These are phyloP conservation scores for Diaporthe humulicola DNA, from an alignment of 2,329 filamentous ascomycete genomes.

Conservation along the genomic window DNA sequence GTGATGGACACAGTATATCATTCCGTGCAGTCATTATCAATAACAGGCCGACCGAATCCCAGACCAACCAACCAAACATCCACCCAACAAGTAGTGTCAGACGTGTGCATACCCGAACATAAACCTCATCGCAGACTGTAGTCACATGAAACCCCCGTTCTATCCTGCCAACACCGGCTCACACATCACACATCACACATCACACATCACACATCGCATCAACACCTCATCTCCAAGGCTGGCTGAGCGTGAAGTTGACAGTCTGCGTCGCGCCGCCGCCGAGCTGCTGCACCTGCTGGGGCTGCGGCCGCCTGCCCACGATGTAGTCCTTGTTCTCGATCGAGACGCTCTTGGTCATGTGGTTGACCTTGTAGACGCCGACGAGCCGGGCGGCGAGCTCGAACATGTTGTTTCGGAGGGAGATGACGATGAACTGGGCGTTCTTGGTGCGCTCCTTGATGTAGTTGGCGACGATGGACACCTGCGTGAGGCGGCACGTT, in stretches of 20 bases:
- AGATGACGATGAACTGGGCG: slow-evolving; percentile 99
- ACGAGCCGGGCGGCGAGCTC: slow-evolving; percentile 95
- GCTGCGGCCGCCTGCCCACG: slow-evolving; percentile 52
- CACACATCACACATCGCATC: too few relatives aligned
- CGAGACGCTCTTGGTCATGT: slow-evolving; percentile 95
- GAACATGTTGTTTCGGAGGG: slow-evolving; percentile 99
- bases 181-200: too few relatives aligned
- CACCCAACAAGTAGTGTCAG: background rate
- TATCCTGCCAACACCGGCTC: background rate
- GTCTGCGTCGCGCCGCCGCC: slow-evolving; percentile 43
- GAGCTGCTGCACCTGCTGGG: slow-evolving; percentile 46
- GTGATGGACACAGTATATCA: slow-evolving; percentile 17
- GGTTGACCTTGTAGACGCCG: slow-evolving; percentile 99
- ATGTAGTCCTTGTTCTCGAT: slow-evolving; percentile 89
- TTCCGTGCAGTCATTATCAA: slow-evolving; percentile 38
- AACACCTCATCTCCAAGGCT: slow-evolving; percentile 37
- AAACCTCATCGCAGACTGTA: slow-evolving; percentile 9
- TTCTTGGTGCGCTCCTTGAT: slow-evolving; percentile 99
- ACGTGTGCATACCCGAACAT: slow-evolving; percentile 18
- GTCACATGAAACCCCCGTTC: slow-evolving; percentile 4
- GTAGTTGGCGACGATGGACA: slow-evolving; percentile 97
- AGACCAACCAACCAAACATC: background rate
- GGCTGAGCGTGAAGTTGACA: slow-evolving; percentile 40
- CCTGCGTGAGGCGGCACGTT: slow-evolving; percentile 61
- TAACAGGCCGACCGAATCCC: slow-evolving; percentile 10